Evolutionary conservation across 2,329 filamentous ascomycete species (phyloP).

Genomic region (Nemania serpens): DNA sequence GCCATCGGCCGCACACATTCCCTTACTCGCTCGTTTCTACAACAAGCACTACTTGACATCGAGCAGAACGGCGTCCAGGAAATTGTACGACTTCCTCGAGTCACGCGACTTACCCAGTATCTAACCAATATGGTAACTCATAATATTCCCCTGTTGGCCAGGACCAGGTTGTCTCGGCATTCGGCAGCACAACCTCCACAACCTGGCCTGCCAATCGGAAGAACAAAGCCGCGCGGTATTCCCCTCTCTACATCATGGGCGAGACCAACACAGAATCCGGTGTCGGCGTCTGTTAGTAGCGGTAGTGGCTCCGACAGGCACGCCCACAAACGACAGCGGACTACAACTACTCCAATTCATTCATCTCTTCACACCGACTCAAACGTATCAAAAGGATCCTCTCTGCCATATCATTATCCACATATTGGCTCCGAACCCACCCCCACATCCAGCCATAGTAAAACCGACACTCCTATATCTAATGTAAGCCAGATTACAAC

Average conservation of each 20-base stretch:
- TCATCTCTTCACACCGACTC: conserved; percentile 5
- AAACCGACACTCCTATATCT: background rate
- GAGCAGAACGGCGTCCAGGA: conserved; percentile 54
- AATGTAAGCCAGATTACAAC: background rate
- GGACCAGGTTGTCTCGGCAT: conserved; percentile 50
- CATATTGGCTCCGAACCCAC: conserved; percentile 15
- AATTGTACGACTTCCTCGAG: conserved; percentile 44
- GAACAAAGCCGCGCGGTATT: conserved; percentile 18
- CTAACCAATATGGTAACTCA: conserved; percentile 39
- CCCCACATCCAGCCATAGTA: background rate
- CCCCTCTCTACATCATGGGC: background rate
- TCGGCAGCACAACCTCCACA: conserved; percentile 48
- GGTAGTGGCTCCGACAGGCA: conserved; percentile 1
- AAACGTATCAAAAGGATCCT: background rate
- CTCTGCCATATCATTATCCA: conserved; percentile 1
- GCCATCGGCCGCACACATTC: conserved; percentile 73
- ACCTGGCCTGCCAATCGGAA: conserved; percentile 46
- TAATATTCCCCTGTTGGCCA: conserved; percentile 55
- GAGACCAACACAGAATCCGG: background rate
- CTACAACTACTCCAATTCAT: background rate
- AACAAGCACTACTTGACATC: conserved; percentile 82
- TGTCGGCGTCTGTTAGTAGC: background rate
- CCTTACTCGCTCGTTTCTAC: conserved; percentile 82
- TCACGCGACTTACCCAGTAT: conserved; percentile 42
- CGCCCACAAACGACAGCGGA: conserved; percentile 22